Evolutionary conservation across 371 early-diverging fungal species (phyloP).

Genomic region (Apophysomyces trapeziformis): DNA sequence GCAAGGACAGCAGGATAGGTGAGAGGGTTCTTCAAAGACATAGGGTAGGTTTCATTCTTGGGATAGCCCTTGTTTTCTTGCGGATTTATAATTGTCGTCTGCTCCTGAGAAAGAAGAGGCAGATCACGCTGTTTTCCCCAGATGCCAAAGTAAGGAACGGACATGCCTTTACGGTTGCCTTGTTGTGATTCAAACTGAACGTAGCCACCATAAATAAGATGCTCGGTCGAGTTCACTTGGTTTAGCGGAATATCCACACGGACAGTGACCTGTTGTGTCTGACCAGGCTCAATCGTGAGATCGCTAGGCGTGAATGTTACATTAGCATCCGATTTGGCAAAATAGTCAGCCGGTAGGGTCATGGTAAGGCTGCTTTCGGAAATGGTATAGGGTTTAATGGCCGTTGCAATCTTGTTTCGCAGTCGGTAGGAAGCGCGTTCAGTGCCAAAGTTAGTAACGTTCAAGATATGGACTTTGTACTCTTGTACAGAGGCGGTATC

Average conservation of each 20-base stretch:
- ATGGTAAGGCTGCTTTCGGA: neutral
- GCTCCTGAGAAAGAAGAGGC: neutral
- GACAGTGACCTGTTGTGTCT: neutral
- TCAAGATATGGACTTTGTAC: conserved; percentile 17
- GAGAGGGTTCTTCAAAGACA: neutral
- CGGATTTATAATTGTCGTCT: neutral
- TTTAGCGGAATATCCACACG: neutral
- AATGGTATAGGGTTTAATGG: neutral
- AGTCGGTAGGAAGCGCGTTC: neutral
- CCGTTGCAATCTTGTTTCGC: neutral
- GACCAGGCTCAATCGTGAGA: neutral
- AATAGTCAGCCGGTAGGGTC: neutral
- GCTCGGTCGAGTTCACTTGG: neutral
- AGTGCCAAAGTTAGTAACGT: conserved; percentile 1
- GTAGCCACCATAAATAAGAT: neutral
- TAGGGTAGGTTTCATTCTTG: neutral
- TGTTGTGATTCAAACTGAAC: neutral
- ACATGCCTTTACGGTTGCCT: neutral
- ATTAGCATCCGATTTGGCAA: neutral
- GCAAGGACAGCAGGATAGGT: neutral
- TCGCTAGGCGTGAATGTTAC: neutral
- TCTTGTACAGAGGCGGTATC: conserved; percentile 52
- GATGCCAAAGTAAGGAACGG: neutral
- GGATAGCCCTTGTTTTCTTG: neutral
- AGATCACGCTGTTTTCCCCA: conserved; percentile 7